Conservation (phyloP, 352 stramenopile species). For the Phytophthora capsici region DNA sequence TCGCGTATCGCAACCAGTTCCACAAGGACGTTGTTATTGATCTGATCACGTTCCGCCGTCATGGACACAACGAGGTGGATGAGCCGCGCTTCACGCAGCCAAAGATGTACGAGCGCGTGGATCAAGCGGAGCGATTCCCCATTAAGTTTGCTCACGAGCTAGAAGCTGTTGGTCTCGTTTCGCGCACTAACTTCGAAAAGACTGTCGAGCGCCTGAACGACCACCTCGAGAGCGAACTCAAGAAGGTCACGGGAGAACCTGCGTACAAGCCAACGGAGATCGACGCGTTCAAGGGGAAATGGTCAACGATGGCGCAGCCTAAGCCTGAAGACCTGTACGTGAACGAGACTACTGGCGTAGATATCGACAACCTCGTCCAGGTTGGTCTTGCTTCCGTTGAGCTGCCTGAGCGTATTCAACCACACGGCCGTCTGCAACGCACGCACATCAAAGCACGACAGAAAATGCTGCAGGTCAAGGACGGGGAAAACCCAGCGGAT, state of each 20-base stretch:
- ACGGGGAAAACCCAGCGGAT: slow-evolving; percentile 29
- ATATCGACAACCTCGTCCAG: slow-evolving; percentile 59
- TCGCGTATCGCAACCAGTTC: slow-evolving; percentile 86
- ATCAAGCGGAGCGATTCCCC: slow-evolving; percentile 67
- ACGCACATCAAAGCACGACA: slow-evolving; percentile 78
- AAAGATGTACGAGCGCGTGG: slow-evolving; percentile 85
- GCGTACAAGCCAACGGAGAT: slow-evolving; percentile 67
- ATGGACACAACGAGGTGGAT: slow-evolving; percentile 92
- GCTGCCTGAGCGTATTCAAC: slow-evolving; percentile 56
- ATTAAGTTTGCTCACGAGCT: slow-evolving; percentile 78
- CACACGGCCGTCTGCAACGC: slow-evolving; percentile 79
- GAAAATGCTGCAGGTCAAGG: slow-evolving; percentile 67
- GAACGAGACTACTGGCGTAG: slow-evolving; percentile 60
- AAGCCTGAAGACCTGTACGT: slow-evolving; percentile 56
- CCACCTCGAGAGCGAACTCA: slow-evolving; percentile 73
- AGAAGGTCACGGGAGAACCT: slow-evolving; percentile 49
- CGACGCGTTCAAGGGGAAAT: slow-evolving; percentile 83
- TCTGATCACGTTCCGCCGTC: slow-evolving; percentile 81
- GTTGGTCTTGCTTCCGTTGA: slow-evolving; percentile 72
- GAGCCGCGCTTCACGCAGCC: slow-evolving; percentile 90
- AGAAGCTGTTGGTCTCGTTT: slow-evolving; percentile 59
- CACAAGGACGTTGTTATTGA: slow-evolving; percentile 90
- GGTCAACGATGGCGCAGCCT: slow-evolving; percentile 61
- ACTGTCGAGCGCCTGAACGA: slow-evolving; percentile 62
- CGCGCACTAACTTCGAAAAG: slow-evolving; percentile 59